These are phyloP conservation scores for Neopestalotiopsis sp. DNA, from an alignment of 2,329 filamentous ascomycete species.

Conservation along the genomic window DNA sequence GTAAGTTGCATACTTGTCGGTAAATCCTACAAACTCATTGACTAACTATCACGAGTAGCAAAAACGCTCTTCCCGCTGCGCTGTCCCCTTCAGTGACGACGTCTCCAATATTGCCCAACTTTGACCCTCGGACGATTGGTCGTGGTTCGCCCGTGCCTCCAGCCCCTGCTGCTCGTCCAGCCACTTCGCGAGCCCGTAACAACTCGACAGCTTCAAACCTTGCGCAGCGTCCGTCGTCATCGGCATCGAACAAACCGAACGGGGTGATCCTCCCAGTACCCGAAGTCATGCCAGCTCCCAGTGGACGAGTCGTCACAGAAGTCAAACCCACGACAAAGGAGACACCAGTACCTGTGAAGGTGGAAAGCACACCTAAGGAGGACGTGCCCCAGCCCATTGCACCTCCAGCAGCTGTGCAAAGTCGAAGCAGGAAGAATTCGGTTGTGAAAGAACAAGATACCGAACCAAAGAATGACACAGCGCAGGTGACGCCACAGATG, in stretches of 20 bases:
- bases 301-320: conserved; percentile 47
- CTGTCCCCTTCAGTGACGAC: conserved; percentile 76
- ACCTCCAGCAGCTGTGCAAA: conserved; percentile 33
- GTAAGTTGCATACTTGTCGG: conserved; percentile 51
- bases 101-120: conserved; percentile 74
- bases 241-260: conserved; percentile 67
- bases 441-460: conserved; percentile 50
- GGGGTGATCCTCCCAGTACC: conserved; percentile 48
- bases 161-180: conserved; percentile 61
- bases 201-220: conserved; percentile 70
- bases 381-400: conserved; percentile 33
- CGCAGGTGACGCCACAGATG: conserved; percentile 42
- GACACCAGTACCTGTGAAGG: conserved; percentile 43
- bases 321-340: conserved; percentile 59
- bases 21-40: neutral
- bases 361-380: conserved; percentile 40
- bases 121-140: conserved; percentile 62
- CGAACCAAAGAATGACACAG: conserved; percentile 48
- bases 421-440: conserved; percentile 44
- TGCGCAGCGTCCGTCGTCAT: conserved; percentile 65
- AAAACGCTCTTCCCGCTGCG: conserved; percentile 47
- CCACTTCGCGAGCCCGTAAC: conserved; percentile 75
- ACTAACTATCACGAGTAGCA: conserved; percentile 25
- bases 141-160: conserved; percentile 65
- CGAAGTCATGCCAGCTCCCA: conserved; percentile 38